These are phyloP conservation scores for Colletotrichum gigasporum DNA, from an alignment of 2,329 filamentous ascomycete species.

Conservation along the genomic window DNA sequence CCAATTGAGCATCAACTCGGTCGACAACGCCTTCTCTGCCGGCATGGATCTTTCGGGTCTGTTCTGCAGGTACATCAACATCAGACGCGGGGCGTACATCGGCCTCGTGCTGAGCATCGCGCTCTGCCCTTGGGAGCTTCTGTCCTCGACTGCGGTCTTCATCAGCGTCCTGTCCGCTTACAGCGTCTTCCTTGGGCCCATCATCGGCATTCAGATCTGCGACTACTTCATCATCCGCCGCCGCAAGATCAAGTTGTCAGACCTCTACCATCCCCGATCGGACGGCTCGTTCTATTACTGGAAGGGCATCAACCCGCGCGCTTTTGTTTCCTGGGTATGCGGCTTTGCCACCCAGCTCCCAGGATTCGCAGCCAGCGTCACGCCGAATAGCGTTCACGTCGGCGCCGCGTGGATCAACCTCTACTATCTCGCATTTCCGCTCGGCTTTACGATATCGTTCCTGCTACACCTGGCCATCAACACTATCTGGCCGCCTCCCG, in stretches of 20 bases:
- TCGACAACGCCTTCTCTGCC: constrained; percentile 42
- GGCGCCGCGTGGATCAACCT: constrained; percentile 13
- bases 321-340: constrained; percentile 48
- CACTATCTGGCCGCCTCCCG: constrained; percentile 22
- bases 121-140: constrained; percentile 61
- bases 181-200: constrained; percentile 47
- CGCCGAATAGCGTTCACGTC: constrained; percentile 6
- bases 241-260: constrained; percentile 46
- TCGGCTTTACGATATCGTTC: constrained; percentile 25
- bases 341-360: constrained; percentile 41
- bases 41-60: constrained; percentile 66
- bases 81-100: constrained; percentile 62
- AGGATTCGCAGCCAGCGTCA: constrained; percentile 25
- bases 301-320: constrained; percentile 48
- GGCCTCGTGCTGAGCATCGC: constrained; percentile 54
- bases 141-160: constrained; percentile 49
- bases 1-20: constrained; percentile 32
- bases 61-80: constrained; percentile 63
- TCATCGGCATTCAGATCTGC: constrained; percentile 50
- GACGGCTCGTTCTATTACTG: constrained; percentile 49
- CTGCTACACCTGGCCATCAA: constrained; percentile 19
- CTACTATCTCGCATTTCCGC: constrained; percentile 24
- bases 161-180: constrained; percentile 47
- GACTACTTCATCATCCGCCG: constrained; percentile 44
- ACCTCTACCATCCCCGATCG: constrained; percentile 47